Evolutionary conservation across 2,329 filamentous ascomycete species (phyloP).

Genomic region (Dactylonectria macrodidyma): DNA sequence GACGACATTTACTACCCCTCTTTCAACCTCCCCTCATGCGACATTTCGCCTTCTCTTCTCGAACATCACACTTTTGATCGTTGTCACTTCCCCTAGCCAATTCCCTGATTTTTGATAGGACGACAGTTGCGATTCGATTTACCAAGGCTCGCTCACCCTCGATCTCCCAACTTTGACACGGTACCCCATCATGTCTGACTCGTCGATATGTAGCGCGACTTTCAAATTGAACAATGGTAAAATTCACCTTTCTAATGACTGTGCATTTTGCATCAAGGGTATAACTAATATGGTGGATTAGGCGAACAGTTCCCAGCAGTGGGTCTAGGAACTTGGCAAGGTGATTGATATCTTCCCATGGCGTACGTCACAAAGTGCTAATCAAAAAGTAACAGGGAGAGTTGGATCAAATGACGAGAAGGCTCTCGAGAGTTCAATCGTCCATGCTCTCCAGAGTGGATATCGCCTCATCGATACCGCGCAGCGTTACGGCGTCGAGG

Average conservation of each 20-base stretch:
- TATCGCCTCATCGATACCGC: conserved; percentile 53
- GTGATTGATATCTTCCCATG: background rate
- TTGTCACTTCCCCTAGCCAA: no score
- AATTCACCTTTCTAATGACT: background rate
- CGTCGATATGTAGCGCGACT: background rate
- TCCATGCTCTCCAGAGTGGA: conserved; percentile 47
- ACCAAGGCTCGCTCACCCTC: no score
- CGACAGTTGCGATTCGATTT: no score
- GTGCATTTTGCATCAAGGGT: background rate
- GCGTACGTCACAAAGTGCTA: background rate
- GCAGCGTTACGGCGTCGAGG: conserved; percentile 47
- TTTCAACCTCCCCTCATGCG: no score
- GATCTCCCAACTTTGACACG: no score
- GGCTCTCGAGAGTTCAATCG: conserved; percentile 35
- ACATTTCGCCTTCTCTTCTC: no score
- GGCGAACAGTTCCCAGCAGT: background rate
- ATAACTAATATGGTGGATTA: background rate
- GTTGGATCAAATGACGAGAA: background rate
- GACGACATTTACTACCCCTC: no score
- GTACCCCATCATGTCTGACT: no score
- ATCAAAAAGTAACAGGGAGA: background rate
- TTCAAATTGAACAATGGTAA: background rate
- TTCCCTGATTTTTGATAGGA: no score
- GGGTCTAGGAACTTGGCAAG: background rate
- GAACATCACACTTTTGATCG: no score